These are phyloP conservation scores for Mucor irregularis DNA, from an alignment of 371 early-diverging fungal genomes.

Conservation along the genomic window DNA sequence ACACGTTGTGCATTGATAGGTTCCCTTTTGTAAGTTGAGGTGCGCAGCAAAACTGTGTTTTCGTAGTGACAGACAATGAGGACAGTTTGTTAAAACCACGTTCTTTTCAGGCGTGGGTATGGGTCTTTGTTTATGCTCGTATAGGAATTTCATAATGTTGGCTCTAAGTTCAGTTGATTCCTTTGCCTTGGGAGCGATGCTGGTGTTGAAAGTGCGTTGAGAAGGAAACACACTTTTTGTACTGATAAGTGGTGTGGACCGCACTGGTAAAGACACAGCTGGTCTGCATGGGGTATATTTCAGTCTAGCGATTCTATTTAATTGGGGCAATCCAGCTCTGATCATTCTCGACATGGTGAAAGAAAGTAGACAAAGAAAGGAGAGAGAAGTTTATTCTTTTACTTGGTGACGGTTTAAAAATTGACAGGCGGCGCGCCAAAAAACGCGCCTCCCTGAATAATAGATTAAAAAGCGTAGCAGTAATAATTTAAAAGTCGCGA, in stretches of 20 bases:
- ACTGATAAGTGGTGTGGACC: not conserved
- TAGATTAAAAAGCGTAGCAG: too few species aligned
- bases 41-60: constrained; percentile 41
- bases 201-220: not conserved
- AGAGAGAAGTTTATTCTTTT: not conserved
- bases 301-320: not conserved
- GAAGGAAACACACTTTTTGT: too few species aligned
- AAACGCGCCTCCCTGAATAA: too few species aligned
- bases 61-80: constrained; percentile 43
- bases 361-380: not conserved
- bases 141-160: constrained; percentile 40
- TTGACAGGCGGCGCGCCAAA: not conserved
- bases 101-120: constrained; percentile 30
- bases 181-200: not conserved
- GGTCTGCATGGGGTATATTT: not conserved
- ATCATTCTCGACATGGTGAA: too few species aligned
- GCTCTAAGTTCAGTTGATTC: constrained; percentile 7
- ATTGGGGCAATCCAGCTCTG: too few species aligned
- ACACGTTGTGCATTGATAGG: constrained; percentile 39
- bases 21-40: constrained; percentile 34
- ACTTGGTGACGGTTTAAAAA: not conserved
- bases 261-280: too few species aligned
- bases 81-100: constrained; percentile 39
- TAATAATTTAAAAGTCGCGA: constrained; percentile 63
- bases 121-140: constrained; percentile 39